Evolutionary conservation across 768 basidiomycete genomes (phyloP).

Genomic region (Nevesoporus exiguus): DNA sequence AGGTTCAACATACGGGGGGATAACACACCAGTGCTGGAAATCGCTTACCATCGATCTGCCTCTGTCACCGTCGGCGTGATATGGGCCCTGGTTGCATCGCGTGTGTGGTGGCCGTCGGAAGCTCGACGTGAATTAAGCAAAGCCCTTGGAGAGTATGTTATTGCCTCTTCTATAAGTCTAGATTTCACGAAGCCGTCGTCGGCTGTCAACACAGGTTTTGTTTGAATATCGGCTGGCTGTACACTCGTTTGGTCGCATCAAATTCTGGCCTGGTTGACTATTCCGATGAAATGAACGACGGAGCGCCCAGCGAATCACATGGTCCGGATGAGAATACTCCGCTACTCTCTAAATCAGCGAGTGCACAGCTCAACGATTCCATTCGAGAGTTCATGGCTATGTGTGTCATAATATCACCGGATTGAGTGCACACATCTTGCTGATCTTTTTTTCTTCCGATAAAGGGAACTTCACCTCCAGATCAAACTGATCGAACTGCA

Average conservation of each 20-base stretch:
- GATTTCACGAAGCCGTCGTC: neutral
- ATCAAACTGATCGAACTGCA: slow-evolving; percentile 86
- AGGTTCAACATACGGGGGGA: slow-evolving; percentile 79
- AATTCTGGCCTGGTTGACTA: slow-evolving; percentile 70
- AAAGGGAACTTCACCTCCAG: slow-evolving; percentile 93
- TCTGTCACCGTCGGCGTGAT: slow-evolving; percentile 84
- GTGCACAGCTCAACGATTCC: slow-evolving; percentile 52
- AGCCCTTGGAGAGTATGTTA: slow-evolving; percentile 77
- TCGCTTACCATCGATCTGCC: slow-evolving; percentile 74
- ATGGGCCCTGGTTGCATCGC: slow-evolving; percentile 85
- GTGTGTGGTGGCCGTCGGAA: slow-evolving; percentile 96
- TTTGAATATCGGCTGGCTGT: slow-evolving; percentile 91
- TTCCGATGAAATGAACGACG: slow-evolving; percentile 19
- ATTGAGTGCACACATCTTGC: neutral
- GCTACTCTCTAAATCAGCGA: slow-evolving; percentile 34
- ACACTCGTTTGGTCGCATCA: slow-evolving; percentile 84
- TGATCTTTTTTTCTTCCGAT: slow-evolving; percentile 4
- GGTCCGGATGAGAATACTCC: slow-evolving; percentile 31
- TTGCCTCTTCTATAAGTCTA: neutral
- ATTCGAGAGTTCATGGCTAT: slow-evolving; percentile 91
- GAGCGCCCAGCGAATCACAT: neutral
- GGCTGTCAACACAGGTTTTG: slow-evolving; percentile 61
- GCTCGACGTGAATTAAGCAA: slow-evolving; percentile 84
- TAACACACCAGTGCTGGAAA: slow-evolving; percentile 56
- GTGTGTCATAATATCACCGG: slow-evolving; percentile 40